A percentile compares a stretch with the other conserved stretches of the same genome.
phyloP scores from a whole-genome alignment of 495 filamentous ascomycete genomes.

The Lophiotrema nucula region DNA sequence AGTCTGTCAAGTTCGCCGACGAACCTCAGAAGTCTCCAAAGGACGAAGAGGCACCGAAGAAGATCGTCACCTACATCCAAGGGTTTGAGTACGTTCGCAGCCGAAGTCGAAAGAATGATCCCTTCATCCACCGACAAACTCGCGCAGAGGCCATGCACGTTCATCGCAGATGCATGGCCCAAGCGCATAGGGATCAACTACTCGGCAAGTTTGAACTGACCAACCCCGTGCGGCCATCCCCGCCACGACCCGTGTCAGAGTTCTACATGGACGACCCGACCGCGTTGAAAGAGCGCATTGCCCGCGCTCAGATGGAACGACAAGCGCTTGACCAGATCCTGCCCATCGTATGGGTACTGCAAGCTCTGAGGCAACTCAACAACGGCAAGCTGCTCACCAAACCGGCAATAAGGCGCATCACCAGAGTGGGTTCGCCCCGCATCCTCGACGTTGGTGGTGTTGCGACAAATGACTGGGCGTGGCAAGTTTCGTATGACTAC shows the following conservation, averaged over 20 bases:
- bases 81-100: slow-evolving; percentile 73
- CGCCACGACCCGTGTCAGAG: slow-evolving; percentile 42
- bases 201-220: slow-evolving; percentile 73
- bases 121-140: slow-evolving; percentile 76
- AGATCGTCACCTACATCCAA: slow-evolving; percentile 87
- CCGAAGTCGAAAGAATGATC: slow-evolving; percentile 60
- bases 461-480: slow-evolving; percentile 87
- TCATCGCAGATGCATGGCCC: slow-evolving; percentile 56
- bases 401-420: slow-evolving; percentile 63
- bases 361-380: slow-evolving; percentile 72
- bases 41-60: slow-evolving; percentile 31
- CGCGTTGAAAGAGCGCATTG: slow-evolving; percentile 61
- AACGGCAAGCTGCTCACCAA: slow-evolving; percentile 78
- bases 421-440: slow-evolving; percentile 50
- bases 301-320: slow-evolving; percentile 65
- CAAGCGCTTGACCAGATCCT: slow-evolving; percentile 74
- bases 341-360: slow-evolving; percentile 75
- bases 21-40: slow-evolving; percentile 37
- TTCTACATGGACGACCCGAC: slow-evolving; percentile 39
- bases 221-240: slow-evolving; percentile 48
- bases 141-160: slow-evolving; percentile 89
- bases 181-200: slow-evolving; percentile 57
- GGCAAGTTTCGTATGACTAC: slow-evolving; percentile 83
- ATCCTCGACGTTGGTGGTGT: slow-evolving; percentile 90
- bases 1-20: slow-evolving; percentile 73